Percentiles rank a stretch among this genome's conserved stretches.
phyloP scores from a whole-genome alignment of 2,329 filamentous ascomycete species.

The Botrytis porri region DNA sequence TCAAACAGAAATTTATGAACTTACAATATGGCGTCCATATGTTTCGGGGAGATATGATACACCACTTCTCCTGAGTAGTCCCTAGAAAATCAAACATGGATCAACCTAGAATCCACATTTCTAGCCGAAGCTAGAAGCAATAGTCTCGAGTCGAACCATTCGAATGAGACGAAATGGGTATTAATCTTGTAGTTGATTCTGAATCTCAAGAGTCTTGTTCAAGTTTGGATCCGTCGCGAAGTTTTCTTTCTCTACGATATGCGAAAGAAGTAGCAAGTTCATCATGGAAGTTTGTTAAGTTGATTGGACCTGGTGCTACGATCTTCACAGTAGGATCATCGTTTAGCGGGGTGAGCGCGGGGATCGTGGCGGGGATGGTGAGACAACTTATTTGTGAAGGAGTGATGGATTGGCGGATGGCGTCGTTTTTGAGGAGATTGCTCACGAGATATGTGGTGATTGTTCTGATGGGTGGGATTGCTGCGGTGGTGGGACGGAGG shows the following conservation, averaged over 20 bases:
- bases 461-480: conserved; percentile 76
- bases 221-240: neutral
- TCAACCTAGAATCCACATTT: neutral
- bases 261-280: neutral
- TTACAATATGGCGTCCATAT: no score
- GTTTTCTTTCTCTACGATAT: neutral
- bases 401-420: conserved; percentile 68
- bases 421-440: conserved; percentile 74
- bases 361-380: conserved; percentile 82
- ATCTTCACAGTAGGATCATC: conserved; percentile 77
- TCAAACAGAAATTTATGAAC: no score
- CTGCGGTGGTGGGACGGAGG: conserved; percentile 66
- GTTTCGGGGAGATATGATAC: no score
- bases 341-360: conserved; percentile 74
- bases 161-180: neutral
- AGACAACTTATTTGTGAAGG: conserved; percentile 86
- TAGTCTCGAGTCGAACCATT: neutral
- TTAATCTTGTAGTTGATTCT: neutral
- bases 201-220: neutral
- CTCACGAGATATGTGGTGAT: conserved; percentile 76
- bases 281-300: conserved; percentile 41
- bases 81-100: neutral
- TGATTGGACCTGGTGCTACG: conserved; percentile 49
- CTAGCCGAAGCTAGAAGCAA: neutral
- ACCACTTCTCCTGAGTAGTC: no score